phyloP scores from a whole-genome alignment of 164 flowering plant genomes.

The Euptelea pleiosperma region DNA sequence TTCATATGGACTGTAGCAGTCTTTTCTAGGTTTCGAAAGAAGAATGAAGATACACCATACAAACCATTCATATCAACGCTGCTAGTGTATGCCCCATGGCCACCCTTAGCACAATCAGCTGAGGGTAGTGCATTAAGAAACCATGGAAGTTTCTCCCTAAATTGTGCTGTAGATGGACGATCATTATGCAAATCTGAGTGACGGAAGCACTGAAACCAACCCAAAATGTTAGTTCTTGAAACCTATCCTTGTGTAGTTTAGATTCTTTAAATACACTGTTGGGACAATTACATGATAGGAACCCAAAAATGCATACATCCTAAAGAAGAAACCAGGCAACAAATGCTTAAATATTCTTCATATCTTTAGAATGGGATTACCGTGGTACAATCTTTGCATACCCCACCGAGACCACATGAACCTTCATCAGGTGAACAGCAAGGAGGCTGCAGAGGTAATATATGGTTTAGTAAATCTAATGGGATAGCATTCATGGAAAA shows the following conservation, averaged over 20 bases:
- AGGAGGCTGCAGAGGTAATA: conserved; percentile 64
- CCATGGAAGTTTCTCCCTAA: conserved; percentile 96
- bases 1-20: no score
- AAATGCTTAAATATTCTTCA: not conserved
- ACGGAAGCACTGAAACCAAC: conserved; percentile 72
- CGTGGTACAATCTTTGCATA: conserved; percentile 97
- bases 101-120: conserved; percentile 99
- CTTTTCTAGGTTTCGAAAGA: not conserved
- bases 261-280: not conserved
- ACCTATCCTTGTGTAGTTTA: not conserved
- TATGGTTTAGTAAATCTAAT: not conserved
- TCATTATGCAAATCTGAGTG: conserved; percentile 71
- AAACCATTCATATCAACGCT: conserved; percentile 86
- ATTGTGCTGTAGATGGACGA: conserved; percentile 86
- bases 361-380: conserved; percentile 32
- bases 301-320: not conserved
- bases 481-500: not conserved
- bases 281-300: not conserved
- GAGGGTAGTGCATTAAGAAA: conserved; percentile 89
- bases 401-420: conserved; percentile 53
- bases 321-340: not conserved
- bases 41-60: conserved; percentile 14
- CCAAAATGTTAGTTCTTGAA: conserved; percentile 15
- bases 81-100: conserved; percentile 91
- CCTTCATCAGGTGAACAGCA: conserved; percentile 69